A percentile compares a stretch with the other conserved stretches of the same genome.
Evolutionary conservation across 1,284 basidiomycete species (phyloP).

Genomic region (Neolentinus lepideus): DNA sequence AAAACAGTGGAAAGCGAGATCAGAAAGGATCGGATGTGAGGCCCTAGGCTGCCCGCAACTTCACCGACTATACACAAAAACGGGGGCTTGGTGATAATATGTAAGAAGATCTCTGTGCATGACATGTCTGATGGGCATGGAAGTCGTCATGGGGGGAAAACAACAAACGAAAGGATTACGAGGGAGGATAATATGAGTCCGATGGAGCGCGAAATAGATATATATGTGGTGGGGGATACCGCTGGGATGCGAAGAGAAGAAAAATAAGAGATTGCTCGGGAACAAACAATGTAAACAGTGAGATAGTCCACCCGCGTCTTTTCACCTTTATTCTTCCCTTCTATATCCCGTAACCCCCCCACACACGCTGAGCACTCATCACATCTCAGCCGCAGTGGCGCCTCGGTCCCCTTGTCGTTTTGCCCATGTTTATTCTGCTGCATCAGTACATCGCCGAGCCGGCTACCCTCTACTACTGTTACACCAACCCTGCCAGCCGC

Average conservation of each 20-base stretch:
- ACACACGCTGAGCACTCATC: neutral
- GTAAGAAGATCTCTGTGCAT: neutral
- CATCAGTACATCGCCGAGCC: conserved; percentile 1
- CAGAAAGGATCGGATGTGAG: neutral
- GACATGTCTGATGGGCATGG: neutral
- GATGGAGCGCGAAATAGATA: neutral
- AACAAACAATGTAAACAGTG: neutral
- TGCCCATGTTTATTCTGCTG: conserved; percentile 1
- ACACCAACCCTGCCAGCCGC: conserved; percentile 2
- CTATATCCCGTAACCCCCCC: neutral
- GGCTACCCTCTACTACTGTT: neutral
- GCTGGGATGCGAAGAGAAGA: neutral
- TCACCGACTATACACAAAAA: conserved; percentile 2
- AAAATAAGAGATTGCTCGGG: neutral
- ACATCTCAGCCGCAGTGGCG: neutral
- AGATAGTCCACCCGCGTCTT: neutral
- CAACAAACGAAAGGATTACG: neutral
- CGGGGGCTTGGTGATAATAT: neutral
- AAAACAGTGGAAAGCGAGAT: neutral
- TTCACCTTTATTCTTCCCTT: neutral
- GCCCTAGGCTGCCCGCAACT: neutral
- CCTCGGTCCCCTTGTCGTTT: neutral
- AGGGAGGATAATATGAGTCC: conserved; percentile 3
- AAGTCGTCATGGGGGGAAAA: neutral
- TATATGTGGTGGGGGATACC: neutral